Conservation (phyloP, 78 protist genomes). For the Chrysochromulina parva region DNA sequence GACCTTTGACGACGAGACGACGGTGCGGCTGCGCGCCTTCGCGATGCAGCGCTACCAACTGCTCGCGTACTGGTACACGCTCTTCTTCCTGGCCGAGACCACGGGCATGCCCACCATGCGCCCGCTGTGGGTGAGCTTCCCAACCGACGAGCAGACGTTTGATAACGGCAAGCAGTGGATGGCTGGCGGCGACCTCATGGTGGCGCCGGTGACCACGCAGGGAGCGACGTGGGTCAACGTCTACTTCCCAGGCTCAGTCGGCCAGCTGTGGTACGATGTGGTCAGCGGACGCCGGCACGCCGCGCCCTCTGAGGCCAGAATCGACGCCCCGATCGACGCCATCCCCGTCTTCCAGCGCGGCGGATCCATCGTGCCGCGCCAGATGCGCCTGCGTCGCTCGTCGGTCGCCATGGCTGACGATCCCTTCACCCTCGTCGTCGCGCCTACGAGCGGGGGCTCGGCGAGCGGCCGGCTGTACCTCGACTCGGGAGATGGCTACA, state of each 20-base stretch:
- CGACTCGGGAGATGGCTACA: conserved; percentile 75
- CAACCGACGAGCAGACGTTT: conserved; percentile 53
- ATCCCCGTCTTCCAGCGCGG: conserved; percentile 86
- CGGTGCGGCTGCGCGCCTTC: conserved; percentile 54
- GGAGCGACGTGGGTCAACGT: neutral
- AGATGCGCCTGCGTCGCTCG: conserved; percentile 81
- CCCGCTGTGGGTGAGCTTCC: conserved; percentile 75
- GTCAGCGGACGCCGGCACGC: conserved; percentile 56
- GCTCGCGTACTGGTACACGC: conserved; percentile 88
- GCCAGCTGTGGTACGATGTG: neutral
- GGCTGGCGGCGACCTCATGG: no score
- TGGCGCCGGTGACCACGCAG: no score
- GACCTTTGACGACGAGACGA: conserved; percentile 83
- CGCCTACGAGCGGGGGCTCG: conserved; percentile 31
- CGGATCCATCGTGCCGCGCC: conserved; percentile 82
- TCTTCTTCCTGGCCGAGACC: conserved; percentile 60
- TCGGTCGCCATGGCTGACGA: conserved; percentile 74
- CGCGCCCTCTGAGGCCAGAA: conserved; percentile 42
- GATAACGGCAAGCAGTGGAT: no score
- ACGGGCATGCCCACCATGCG: conserved; percentile 84
- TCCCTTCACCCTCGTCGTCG: conserved; percentile 86
- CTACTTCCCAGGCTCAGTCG: neutral
- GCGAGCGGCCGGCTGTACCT: conserved; percentile 81
- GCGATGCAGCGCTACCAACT: conserved; percentile 81
- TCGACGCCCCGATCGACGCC: conserved; percentile 72